A percentile compares a stretch with the other conserved stretches of the same genome.
These are phyloP conservation scores for Verticillium tricorpus DNA, from an alignment of 2,329 filamentous ascomycete genomes.

Conservation along the genomic window DNA sequence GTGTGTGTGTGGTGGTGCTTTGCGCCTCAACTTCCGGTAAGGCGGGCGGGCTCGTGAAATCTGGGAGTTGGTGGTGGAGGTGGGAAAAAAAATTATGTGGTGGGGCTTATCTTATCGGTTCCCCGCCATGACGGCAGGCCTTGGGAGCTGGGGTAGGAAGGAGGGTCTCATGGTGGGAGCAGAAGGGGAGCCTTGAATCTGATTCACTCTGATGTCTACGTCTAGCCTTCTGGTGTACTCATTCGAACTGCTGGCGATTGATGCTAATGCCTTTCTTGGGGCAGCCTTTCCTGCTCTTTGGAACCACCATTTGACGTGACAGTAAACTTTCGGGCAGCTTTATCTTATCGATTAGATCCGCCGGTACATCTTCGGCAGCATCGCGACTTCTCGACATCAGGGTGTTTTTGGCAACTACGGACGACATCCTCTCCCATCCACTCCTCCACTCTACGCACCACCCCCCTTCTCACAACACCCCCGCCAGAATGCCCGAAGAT, in stretches of 20 bases:
- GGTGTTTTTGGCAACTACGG: neutral
- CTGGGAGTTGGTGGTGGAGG: neutral
- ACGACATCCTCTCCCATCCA: neutral
- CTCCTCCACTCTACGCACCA: neutral
- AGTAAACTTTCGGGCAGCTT: neutral
- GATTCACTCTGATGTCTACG: too few relatives aligned
- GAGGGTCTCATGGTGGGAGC: too few relatives aligned
- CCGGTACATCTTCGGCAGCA: neutral
- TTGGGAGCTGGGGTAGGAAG: neutral
- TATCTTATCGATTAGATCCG: neutral
- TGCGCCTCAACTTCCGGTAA: neutral
- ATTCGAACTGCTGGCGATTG: too few relatives aligned
- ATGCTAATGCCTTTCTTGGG: too few relatives aligned
- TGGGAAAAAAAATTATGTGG: constrained; percentile 18
- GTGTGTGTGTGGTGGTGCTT: neutral
- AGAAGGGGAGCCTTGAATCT: too few relatives aligned
- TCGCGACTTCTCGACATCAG: neutral
- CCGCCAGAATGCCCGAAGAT: constrained; percentile 22
- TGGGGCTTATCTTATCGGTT: constrained; percentile 30
- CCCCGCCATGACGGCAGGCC: neutral
- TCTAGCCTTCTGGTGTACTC: too few relatives aligned
- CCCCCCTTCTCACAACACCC: neutral
- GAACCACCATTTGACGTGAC: too few relatives aligned
- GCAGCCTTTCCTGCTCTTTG: too few relatives aligned
- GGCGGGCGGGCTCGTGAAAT: constrained; percentile 1